A percentile compares a stretch with the other conserved stretches of the same genome.
phyloP scores from a whole-genome alignment of 1,284 basidiomycete genomes.

The Trichosporon sp. region DNA sequence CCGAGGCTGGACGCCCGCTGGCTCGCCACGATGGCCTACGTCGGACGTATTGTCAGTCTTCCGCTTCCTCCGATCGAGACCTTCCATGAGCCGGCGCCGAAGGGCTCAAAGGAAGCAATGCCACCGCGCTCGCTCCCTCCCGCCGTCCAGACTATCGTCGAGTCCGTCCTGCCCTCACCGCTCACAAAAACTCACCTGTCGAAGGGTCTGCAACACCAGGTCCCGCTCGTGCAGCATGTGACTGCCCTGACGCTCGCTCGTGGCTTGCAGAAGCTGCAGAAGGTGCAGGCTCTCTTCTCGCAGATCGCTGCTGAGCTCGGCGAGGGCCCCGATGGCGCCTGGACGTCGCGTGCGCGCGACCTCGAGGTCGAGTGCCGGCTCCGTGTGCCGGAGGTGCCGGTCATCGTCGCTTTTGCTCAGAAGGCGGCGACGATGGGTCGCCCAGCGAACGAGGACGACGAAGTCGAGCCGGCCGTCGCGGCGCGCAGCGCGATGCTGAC shows the following conservation, averaged over 20 bases:
- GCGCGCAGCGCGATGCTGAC: constrained; percentile 57
- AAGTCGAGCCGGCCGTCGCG: constrained; percentile 36
- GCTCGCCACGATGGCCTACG: constrained; percentile 79
- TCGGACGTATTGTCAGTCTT: constrained; percentile 68
- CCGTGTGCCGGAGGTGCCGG: constrained; percentile 74
- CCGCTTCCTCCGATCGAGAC: constrained; percentile 59
- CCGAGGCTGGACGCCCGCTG: constrained; percentile 81
- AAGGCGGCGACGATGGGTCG: constrained; percentile 46
- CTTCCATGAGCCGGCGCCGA: constrained; percentile 50
- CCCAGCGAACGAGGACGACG: constrained; percentile 38
- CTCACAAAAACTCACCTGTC: constrained; percentile 65
- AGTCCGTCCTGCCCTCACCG: constrained; percentile 68
- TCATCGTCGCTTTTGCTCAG: constrained; percentile 71
- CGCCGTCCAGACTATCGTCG: constrained; percentile 61
- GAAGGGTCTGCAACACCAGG: constrained; percentile 67
- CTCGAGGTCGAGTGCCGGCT: constrained; percentile 68
- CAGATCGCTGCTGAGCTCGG: constrained; percentile 57
- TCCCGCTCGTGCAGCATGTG: constrained; percentile 72
- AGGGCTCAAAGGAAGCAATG: constrained; percentile 36
- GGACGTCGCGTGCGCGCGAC: constrained; percentile 60
- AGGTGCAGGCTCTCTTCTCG: constrained; percentile 55
- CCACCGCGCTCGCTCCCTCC: constrained; percentile 66
- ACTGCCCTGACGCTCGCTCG: constrained; percentile 67
- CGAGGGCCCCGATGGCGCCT: constrained; percentile 56
- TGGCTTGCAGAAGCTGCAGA: constrained; percentile 63